phyloP scores from a whole-genome alignment of 2,329 filamentous ascomycete species.

The Penicillium sp. region DNA sequence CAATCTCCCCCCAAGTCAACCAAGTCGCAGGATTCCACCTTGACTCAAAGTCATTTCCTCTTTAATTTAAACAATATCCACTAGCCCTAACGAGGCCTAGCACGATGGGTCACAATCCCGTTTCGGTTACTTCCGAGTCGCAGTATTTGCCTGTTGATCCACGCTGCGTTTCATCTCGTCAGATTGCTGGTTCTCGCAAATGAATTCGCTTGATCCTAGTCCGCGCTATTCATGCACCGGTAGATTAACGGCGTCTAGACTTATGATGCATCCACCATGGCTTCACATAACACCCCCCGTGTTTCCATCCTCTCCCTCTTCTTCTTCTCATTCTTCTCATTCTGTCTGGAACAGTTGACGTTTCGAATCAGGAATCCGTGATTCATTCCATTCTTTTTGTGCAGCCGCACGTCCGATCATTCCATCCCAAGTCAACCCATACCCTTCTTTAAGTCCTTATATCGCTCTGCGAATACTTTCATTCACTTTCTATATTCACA shows the following conservation, averaged over 20 bases:
- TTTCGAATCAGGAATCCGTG: conserved; percentile 26
- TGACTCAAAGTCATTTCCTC: conserved; percentile 16
- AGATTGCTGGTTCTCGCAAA: conserved; percentile 4
- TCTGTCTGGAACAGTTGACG: conserved; percentile 27
- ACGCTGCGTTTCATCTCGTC: conserved; percentile 29
- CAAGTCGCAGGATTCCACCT: neutral
- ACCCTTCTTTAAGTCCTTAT: neutral
- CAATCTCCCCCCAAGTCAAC: neutral
- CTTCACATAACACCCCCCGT: neutral
- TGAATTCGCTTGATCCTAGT: neutral
- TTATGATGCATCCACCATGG: neutral
- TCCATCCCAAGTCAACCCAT: conserved; percentile 4
- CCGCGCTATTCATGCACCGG: neutral
- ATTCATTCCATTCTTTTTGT: conserved; percentile 32
- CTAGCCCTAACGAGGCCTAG: conserved; percentile 16
- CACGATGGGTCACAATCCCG: conserved; percentile 1
- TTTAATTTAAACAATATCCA: conserved; percentile 18
- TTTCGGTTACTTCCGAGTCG: conserved; percentile 17
- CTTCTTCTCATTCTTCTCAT: conserved; percentile 9
- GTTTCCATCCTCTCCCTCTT: conserved; percentile 1
- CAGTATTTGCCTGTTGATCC: conserved; percentile 4
- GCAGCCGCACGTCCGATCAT: conserved; percentile 22
- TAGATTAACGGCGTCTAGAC: neutral
- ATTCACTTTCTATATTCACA: conserved; percentile 1
- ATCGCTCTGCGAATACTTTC: neutral